Percentiles rank a stretch among this genome's conserved stretches.
Evolutionary conservation across 495 filamentous ascomycete species (phyloP).

Genomic region (Aspergillus cavernicola): DNA sequence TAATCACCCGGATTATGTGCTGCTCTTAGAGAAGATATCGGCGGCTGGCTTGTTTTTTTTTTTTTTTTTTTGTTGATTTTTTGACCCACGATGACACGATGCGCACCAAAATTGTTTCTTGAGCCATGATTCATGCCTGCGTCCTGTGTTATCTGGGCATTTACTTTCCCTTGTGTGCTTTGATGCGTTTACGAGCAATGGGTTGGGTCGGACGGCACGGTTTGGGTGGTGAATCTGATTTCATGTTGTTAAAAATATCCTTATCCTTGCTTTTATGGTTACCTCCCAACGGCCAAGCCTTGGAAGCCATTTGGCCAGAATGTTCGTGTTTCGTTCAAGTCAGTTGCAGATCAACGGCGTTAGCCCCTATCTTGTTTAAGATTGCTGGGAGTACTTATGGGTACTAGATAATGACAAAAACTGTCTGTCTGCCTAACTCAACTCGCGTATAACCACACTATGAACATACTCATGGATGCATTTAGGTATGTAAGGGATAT

Average conservation of each 20-base stretch:
- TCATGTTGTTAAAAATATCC: conserved; percentile 14
- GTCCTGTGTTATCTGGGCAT: conserved; percentile 1
- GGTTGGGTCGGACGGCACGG: conserved; percentile 24
- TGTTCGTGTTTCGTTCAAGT: too few relatives aligned
- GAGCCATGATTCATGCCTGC: conserved; percentile 1
- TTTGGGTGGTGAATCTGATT: conserved; percentile 25
- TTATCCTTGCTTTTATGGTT: conserved; percentile 1
- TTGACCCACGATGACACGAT: conserved; percentile 23
- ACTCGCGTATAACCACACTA: too few relatives aligned
- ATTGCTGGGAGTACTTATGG: too few relatives aligned
- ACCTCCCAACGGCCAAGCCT: too few relatives aligned
- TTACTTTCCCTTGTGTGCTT: conserved; percentile 14
- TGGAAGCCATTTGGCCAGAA: too few relatives aligned
- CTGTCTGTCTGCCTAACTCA: too few relatives aligned
- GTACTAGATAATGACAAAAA: too few relatives aligned
- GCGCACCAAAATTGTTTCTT: conserved; percentile 16
- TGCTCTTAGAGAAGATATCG: conserved; percentile 25
- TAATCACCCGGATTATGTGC: conserved; percentile 20
- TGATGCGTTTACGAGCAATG: conserved; percentile 27
- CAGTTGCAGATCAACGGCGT: too few relatives aligned
- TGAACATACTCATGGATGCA: too few relatives aligned
- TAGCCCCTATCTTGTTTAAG: too few relatives aligned
- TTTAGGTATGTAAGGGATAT: too few relatives aligned
- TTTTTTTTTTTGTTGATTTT: too few relatives aligned
- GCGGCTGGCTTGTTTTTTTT: conserved; percentile 18